Evolutionary conservation across 352 stramenopile species (phyloP), one percentile per base, ranked within the genome.

Genomic region (Globisporangium cylindrosporum): DNA sequence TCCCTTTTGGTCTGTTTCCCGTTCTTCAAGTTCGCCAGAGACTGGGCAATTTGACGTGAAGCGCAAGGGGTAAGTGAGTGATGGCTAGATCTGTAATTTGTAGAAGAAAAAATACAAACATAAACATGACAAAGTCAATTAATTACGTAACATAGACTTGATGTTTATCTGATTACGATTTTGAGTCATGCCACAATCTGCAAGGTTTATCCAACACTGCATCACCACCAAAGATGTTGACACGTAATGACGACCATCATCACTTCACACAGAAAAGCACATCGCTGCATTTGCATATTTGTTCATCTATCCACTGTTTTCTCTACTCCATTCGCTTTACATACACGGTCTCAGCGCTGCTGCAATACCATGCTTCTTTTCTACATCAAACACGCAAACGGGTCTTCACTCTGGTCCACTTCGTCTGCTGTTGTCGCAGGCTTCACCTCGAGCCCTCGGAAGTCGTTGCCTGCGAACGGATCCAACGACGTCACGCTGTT

Each of bases 391-490:
- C 76, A 86, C 71, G 82, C 82, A 49, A 91, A 91, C 10, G 82
- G 82, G 60, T 91, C 82, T 20, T 89, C 82, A 60, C 73, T 77
- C 64, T 74, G 73, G 61, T 86, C 73, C 53, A 75, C 62, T 36
- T 68, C 22, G 10, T 70, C 25, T 38, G 48, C 41, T 58, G 56
- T 20, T 41, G 66, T 7, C 29, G 29, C 69, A 7, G 73, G 64
- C 64, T 81, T 82, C 27, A 70, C 62, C 73, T 87, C 80, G 32
- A 85, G 73, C 24, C 80, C 81, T 61, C 79, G 68, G 36, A 90
- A 84, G 66, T 92, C 79, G 64, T 92, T 92, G 41, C 70, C 80
- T 6, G 81, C 81, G 58, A 92, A 92, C 22, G 81, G 78, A 64
- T 92, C 83, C 18, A 77, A 79, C 66, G 67, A 57, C 29, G n/a